Base-by-base conservation (phyloP, 768 basidiomycete genomes). In the Hemileccinum rubropunctum region DNA sequence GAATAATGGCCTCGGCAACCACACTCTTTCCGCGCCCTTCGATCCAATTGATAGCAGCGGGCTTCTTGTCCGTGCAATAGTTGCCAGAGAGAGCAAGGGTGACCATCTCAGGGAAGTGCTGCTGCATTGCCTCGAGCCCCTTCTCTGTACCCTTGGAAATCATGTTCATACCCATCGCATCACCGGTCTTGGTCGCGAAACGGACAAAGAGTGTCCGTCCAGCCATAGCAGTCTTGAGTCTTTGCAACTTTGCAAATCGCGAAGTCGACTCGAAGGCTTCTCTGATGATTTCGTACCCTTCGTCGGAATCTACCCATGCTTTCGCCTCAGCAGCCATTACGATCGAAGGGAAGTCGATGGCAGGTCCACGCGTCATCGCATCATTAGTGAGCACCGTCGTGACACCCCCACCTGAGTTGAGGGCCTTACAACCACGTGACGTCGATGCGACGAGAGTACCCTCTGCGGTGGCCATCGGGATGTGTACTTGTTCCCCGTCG, bases 121-220 rank as follows among this genome's bases (percentile, higher is more conserved):
- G 75, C 58, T 79, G 76, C 79, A 92, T 77, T 18, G 76, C 79
- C 61, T 88, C 92, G 12, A 99, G 79, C 18, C 94, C 94, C 71
- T 89, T 90, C 74, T 98, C 97, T 10, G 93, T 94, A 3, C 95
- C 97, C 72, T 99, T 99, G 9, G 88, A 91, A 64, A 98, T 97
- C 97, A 98, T 99, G 76, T 99, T 99, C 97, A 99, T 99, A 15
- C 97, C 97, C 95, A 98, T 99, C 36, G 97, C 95, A 62, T 98
- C 95, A 27, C 95, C 97, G 0, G 97, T 98, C 47, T 82, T 84
- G 13, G 94, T 97, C 51, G 89, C 88, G 63, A 99, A 98, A 41
- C 97, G 82, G 20, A 98, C 84, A 65, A 85, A 99, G 34, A 99
- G 73, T 34, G 93, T 95, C 36, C 97, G 81, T 6, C 97, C 97